Percentiles rank a stretch among this genome's conserved stretches.
Conservation (phyloP, 2,329 filamentous ascomycete species). For the Shiraia sp. region DNA sequence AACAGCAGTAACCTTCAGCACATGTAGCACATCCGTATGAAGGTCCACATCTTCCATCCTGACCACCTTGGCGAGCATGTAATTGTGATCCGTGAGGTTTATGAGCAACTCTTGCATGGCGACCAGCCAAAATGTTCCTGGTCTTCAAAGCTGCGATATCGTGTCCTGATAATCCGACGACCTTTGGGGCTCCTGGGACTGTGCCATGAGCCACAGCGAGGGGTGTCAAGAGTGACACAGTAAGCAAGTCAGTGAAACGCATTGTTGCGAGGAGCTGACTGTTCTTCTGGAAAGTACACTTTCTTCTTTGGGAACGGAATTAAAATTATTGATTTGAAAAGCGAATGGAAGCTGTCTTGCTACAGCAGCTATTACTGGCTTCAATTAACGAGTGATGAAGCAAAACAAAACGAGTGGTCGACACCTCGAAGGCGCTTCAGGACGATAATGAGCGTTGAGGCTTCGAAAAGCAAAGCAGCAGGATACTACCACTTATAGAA, state of each 20-base stretch:
- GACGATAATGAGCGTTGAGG: constrained; percentile 10
- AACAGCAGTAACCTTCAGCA: constrained; percentile 41
- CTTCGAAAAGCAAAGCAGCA: neutral
- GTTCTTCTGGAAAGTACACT: neutral
- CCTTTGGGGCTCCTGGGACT: constrained; percentile 33
- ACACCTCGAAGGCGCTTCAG: constrained; percentile 9
- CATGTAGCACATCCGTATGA: constrained; percentile 32
- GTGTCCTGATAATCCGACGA: constrained; percentile 33
- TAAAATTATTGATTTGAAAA: constrained; percentile 2
- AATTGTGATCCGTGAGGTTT: constrained; percentile 12
- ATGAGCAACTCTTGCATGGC: constrained; percentile 18
- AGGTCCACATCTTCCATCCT: constrained; percentile 36
- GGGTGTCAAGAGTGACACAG: constrained; percentile 31
- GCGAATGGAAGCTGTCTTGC: constrained; percentile 7
- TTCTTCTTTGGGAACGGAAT: constrained; percentile 1
- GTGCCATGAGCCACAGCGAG: constrained; percentile 38
- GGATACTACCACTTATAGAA: neutral
- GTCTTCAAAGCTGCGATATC: constrained; percentile 27
- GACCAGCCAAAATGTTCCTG: constrained; percentile 25
- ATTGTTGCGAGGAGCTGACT: constrained; percentile 17
- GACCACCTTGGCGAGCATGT: constrained; percentile 36
- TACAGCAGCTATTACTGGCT: constrained; percentile 8
- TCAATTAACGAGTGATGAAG: constrained; percentile 4
- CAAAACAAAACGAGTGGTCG: constrained; percentile 19
- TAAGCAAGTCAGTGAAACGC: constrained; percentile 36